A percentile compares a stretch with the other conserved stretches of the same genome.
These are phyloP conservation scores for Sicyos edulis DNA, from an alignment of 306 rosid genomes.

Conservation along the genomic window DNA sequence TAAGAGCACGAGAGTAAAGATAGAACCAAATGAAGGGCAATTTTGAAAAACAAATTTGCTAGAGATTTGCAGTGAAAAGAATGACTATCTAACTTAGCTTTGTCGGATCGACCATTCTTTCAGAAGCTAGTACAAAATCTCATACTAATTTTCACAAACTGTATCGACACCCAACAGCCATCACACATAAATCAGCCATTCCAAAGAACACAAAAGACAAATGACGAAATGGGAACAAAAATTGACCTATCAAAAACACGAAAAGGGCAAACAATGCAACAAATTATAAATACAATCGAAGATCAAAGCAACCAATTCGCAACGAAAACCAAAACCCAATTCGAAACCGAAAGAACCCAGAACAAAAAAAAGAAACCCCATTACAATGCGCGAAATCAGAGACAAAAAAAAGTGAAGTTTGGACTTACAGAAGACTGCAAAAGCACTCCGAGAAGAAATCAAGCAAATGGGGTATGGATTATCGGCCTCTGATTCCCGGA, in stretches of 20 bases:
- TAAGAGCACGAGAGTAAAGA: neutral
- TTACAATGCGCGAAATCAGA: neutral
- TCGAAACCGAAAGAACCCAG: neutral
- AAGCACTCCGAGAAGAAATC: neutral
- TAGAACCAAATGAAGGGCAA: neutral
- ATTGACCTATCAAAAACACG: constrained; percentile 10
- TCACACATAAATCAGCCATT: neutral
- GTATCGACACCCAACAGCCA: neutral
- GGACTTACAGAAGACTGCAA: constrained; percentile 56
- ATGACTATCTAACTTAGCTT: neutral
- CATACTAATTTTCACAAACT: neutral
- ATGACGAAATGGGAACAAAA: neutral
- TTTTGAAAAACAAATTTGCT: neutral
- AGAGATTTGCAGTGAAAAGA: neutral
- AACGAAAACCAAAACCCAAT: neutral
- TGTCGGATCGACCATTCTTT: neutral
- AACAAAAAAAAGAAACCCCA: neutral
- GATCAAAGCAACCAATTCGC: neutral
- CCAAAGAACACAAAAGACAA: constrained; percentile 1
- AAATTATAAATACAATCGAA: constrained; percentile 2
- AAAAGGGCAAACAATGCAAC: neutral
- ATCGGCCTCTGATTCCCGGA: constrained; percentile 35
- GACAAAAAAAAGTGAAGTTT: constrained; percentile 11
- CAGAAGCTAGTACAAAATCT: neutral
- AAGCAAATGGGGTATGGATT: constrained; percentile 3